phyloP scores from a whole-genome alignment of 1,284 basidiomycete genomes.

The Cutaneotrichosporon sp. region DNA sequence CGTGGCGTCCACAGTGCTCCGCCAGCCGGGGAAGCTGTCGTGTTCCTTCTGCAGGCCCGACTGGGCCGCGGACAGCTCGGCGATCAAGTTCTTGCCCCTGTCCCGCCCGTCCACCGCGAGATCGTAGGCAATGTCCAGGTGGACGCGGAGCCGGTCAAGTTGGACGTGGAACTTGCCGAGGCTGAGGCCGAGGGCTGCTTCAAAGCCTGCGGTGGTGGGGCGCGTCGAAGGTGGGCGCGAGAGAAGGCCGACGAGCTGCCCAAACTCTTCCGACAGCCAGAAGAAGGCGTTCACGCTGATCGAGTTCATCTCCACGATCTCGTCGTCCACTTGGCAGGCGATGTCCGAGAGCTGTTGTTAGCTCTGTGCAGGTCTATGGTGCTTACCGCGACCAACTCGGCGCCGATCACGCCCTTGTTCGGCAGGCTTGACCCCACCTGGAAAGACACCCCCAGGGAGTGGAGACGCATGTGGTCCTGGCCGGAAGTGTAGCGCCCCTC shows the following conservation, averaged over 20 bases:
- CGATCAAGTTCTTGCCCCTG: constrained; percentile 8
- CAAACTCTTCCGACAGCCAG: constrained; percentile 50
- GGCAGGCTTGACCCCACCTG: constrained; percentile 41
- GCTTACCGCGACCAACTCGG: constrained; percentile 41
- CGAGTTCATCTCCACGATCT: constrained; percentile 42
- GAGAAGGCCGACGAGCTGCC: constrained; percentile 35
- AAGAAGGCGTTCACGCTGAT: constrained; percentile 46
- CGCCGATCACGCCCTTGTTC: constrained; percentile 36
- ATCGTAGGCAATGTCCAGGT: constrained; percentile 4
- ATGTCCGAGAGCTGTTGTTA: constrained; percentile 42
- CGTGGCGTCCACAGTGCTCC: constrained; percentile 30
- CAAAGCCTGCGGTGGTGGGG: constrained; percentile 16
- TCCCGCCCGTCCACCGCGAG: constrained; percentile 5
- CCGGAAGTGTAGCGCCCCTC: constrained; percentile 38
- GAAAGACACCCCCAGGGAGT: constrained; percentile 44
- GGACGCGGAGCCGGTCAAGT: constrained; percentile 34
- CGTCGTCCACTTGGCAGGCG: too few species aligned
- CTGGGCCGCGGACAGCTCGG: constrained; percentile 16
- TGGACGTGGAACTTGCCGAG: constrained; percentile 33
- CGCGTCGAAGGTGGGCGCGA: constrained; percentile 17
- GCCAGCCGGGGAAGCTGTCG: constrained; percentile 41
- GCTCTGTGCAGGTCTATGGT: too few species aligned
- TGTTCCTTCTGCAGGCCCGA: constrained; percentile 24
- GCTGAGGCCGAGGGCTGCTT: constrained; percentile 38
- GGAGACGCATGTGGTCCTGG: constrained; percentile 45